These are phyloP conservation scores for Epithemia pelagica DNA, from an alignment of 108 stramenopile genomes.

Conservation along the genomic window DNA sequence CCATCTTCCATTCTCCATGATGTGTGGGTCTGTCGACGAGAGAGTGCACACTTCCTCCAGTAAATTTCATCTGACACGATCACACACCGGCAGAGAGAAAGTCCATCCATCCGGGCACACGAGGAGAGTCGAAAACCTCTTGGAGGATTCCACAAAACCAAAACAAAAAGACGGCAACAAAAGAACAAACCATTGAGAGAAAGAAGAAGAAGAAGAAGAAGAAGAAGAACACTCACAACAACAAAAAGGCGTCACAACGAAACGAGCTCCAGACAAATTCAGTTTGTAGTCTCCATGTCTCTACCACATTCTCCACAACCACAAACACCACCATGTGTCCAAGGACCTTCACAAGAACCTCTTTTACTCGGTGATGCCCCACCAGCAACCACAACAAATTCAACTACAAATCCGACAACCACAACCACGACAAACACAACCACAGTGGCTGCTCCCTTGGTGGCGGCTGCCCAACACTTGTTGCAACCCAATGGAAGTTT, in stretches of 20 bases:
- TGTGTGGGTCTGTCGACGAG: too few species aligned
- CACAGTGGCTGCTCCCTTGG: slow-evolving; percentile 28
- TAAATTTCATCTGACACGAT: too few species aligned
- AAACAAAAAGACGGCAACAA: not conserved
- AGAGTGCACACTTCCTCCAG: too few species aligned
- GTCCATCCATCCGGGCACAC: too few species aligned
- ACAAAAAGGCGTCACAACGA: not conserved
- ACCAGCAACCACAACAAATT: not conserved
- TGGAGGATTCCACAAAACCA: too few species aligned
- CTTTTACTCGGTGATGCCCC: not conserved
- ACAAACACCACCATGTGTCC: not conserved
- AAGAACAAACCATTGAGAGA: not conserved
- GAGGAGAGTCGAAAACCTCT: too few species aligned
- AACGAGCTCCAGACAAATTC: not conserved
- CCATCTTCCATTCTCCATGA: too few species aligned
- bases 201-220: not conserved
- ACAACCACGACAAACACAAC: not conserved
- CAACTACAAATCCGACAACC: not conserved
- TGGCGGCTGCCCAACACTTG: slow-evolving; percentile 29
- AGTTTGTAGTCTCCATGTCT: too few species aligned
- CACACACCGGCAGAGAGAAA: too few species aligned
- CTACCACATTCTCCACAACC: too few species aligned
- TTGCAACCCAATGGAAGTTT: slow-evolving; percentile 49
- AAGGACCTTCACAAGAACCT: not conserved
- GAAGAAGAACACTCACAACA: not conserved